A percentile compares a stretch with the other conserved stretches of the same genome.
These are phyloP conservation scores for Metschnikowia cubensis DNA, from an alignment of 805 yeast species.

Conservation along the genomic window DNA sequence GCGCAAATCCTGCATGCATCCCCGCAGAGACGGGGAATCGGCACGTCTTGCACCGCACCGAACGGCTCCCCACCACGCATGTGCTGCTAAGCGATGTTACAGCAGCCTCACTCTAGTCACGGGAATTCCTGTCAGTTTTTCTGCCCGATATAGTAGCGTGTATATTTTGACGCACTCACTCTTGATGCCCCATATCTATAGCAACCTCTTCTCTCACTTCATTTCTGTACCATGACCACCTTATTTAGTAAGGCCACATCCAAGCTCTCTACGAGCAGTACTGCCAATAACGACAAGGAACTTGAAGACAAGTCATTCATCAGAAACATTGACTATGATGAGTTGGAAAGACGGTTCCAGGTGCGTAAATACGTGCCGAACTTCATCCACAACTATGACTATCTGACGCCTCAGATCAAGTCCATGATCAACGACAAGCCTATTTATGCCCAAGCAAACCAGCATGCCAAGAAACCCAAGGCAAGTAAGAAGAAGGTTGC, in stretches of 20 bases:
- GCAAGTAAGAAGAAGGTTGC: constrained; percentile 5
- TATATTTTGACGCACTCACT: not conserved
- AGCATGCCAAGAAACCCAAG: constrained; percentile 13
- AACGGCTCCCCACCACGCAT: not conserved
- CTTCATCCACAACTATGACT: constrained; percentile 35
- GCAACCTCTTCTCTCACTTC: not conserved
- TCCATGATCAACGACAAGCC: constrained; percentile 35
- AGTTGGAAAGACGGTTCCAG: constrained; percentile 29
- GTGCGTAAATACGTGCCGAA: constrained; percentile 38
- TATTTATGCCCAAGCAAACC: constrained; percentile 37
- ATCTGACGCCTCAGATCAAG: constrained; percentile 35
- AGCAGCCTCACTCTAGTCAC: not conserved
- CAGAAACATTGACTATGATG: constrained; percentile 31
- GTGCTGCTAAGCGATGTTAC: constrained; percentile 1
- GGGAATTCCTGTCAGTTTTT: not conserved
- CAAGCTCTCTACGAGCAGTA: constrained; percentile 2
- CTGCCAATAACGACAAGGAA: not conserved
- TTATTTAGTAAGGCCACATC: constrained; percentile 8
- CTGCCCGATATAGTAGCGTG: not conserved
- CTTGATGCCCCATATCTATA: not conserved
- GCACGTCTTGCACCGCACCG: not conserved
- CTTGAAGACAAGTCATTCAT: constrained; percentile 20
- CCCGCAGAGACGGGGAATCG: not conserved
- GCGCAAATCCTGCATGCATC: not conserved
- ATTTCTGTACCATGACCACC: constrained; percentile 7